phyloP scores from a whole-genome alignment of 768 basidiomycete species.

The Coprinopsis strossmayeri region DNA sequence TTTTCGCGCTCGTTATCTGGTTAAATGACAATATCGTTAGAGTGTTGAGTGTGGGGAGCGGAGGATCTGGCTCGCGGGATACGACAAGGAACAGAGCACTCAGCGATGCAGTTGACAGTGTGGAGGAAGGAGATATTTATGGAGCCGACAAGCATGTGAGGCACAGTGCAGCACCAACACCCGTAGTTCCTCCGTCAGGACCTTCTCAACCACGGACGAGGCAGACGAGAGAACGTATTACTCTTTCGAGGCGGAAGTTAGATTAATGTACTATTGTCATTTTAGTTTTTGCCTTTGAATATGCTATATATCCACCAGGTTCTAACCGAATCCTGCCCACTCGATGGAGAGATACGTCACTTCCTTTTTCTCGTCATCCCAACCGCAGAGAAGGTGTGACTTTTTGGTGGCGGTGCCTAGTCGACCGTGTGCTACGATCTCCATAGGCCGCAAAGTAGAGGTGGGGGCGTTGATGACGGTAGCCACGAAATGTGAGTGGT shows the following conservation, averaged over 20 bases:
- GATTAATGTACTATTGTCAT: no score
- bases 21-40: slow-evolving; percentile 67
- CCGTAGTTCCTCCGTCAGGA: background rate
- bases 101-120: slow-evolving; percentile 49
- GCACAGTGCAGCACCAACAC: no score
- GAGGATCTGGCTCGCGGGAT: slow-evolving; percentile 16
- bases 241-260: slow-evolving; percentile 8
- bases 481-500: slow-evolving; percentile 94
- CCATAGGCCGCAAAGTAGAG: slow-evolving; percentile 71
- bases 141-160: slow-evolving; percentile 12
- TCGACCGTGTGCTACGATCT: slow-evolving; percentile 92
- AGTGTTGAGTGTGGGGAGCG: slow-evolving; percentile 50
- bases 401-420: slow-evolving; percentile 98
- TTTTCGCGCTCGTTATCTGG: slow-evolving; percentile 69
- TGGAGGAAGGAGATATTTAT: slow-evolving; percentile 49
- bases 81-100: slow-evolving; percentile 23
- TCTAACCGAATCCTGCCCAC: slow-evolving; percentile 85
- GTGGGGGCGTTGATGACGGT: slow-evolving; percentile 65
- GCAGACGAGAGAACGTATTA: slow-evolving; percentile 5
- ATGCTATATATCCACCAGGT: no score
- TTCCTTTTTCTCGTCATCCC: slow-evolving; percentile 63
- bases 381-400: slow-evolving; percentile 84
- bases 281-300: no score
- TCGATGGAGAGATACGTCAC: slow-evolving; percentile 78
- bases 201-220: no score